These are phyloP conservation scores for Pestalotiopsis sp. DNA, from an alignment of 2,329 filamentous ascomycete genomes.

Conservation along the genomic window DNA sequence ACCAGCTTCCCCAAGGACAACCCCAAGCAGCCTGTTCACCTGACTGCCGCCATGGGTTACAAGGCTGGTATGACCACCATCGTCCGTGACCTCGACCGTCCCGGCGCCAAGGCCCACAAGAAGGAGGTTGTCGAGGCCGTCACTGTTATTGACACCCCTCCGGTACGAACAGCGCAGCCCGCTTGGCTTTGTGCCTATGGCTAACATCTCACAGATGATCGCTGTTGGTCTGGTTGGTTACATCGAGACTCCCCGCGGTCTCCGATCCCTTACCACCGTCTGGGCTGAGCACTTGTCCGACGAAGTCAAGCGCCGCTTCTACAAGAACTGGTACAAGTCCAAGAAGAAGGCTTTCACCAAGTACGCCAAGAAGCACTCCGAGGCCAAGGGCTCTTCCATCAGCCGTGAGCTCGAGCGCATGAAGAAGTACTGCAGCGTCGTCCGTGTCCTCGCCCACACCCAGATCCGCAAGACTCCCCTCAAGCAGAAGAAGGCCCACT, in stretches of 20 bases:
- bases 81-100: conserved; percentile 98
- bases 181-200: conserved; percentile 75
- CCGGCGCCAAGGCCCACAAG: conserved; percentile 99
- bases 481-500: conserved; percentile 99
- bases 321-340: conserved; percentile 99
- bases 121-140: conserved; percentile 93
- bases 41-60: conserved; percentile 98
- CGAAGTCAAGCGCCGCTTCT: conserved; percentile 99
- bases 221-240: conserved; percentile 99
- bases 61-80: conserved; percentile 99
- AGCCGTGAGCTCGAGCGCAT: conserved; percentile 99
- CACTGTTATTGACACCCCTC: conserved; percentile 88
- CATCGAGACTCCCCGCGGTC: conserved; percentile 99
- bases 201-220: conserved; percentile 88
- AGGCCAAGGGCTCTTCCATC: conserved; percentile 87
- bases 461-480: conserved; percentile 99
- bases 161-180: conserved; percentile 88
- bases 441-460: conserved; percentile 98
- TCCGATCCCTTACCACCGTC: conserved; percentile 98
- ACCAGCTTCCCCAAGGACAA: conserved; percentile 99
- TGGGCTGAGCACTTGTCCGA: conserved; percentile 99
- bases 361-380: conserved; percentile 99
- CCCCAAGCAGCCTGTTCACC: conserved; percentile 98
- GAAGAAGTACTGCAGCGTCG: conserved; percentile 99
- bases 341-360: conserved; percentile 99